Evolutionary conservation across 73 alveolate species (phyloP).

Genomic region (Effrenium voratum): DNA sequence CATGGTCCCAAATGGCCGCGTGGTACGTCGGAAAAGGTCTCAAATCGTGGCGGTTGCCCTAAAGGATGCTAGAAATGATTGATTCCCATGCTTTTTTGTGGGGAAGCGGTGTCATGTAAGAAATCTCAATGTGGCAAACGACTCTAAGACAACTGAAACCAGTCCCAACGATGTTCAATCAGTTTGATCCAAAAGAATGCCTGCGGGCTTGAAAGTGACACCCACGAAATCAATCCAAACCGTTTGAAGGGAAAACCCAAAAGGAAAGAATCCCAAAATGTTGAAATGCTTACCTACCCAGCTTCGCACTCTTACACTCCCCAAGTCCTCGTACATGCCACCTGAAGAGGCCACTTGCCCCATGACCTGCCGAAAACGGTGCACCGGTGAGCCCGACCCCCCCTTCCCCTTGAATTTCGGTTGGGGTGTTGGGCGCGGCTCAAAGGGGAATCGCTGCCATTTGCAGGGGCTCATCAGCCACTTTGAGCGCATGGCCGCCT

Average conservation of each 20-base stretch:
- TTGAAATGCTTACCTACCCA: neutral
- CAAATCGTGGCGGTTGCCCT: too few relatives aligned
- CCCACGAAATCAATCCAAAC: neutral
- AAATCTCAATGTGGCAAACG: too few relatives aligned
- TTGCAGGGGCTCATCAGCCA: too few relatives aligned
- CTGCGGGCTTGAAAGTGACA: too few relatives aligned
- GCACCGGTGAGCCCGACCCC: too few relatives aligned
- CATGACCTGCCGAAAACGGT: constrained; percentile 63
- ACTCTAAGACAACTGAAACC: neutral
- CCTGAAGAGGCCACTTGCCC: constrained; percentile 53
- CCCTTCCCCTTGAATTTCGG: too few relatives aligned
- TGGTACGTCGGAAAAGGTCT: too few relatives aligned
- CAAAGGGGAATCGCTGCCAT: too few relatives aligned
- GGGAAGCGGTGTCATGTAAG: neutral
- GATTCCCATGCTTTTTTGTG: neutral
- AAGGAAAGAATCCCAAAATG: neutral
- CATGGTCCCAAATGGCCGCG: too few relatives aligned
- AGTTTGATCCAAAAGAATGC: neutral
- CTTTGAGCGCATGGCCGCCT: too few relatives aligned
- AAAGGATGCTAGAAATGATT: neutral
- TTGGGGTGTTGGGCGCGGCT: too few relatives aligned
- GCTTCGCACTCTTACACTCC: neutral
- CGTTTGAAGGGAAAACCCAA: neutral
- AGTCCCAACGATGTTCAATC: neutral
- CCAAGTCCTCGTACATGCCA: constrained; percentile 60